Evolutionary conservation across 352 stramenopile genomes (phyloP).

Genomic region (Thraustochytrium sp.): DNA sequence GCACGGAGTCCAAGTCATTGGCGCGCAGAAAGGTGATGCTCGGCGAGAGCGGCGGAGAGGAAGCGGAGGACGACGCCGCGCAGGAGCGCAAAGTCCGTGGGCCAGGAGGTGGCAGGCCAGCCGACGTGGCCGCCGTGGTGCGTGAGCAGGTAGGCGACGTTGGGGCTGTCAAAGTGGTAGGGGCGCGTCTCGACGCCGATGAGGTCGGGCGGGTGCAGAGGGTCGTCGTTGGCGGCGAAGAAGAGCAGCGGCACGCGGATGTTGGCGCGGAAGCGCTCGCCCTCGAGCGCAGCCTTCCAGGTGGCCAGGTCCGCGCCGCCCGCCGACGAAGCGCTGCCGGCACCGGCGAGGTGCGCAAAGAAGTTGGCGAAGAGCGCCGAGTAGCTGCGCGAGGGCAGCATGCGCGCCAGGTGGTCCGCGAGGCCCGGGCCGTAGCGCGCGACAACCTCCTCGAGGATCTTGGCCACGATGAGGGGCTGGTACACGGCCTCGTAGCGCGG

Average conservation of each 20-base stretch:
- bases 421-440: background rate
- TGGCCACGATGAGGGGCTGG: slow-evolving; percentile 29
- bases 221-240: slow-evolving; percentile 7
- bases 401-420: background rate
- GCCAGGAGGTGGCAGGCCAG: background rate
- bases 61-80: background rate
- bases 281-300: slow-evolving; percentile 27
- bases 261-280: background rate
- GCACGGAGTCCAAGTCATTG: too few species aligned
- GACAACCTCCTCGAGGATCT: background rate
- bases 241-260: slow-evolving; percentile 9
- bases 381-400: background rate
- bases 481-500: background rate
- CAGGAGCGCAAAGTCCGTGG: background rate
- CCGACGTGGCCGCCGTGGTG: background rate
- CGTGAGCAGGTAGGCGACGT: slow-evolving; percentile 30
- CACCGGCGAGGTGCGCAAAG: background rate
- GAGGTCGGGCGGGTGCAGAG: slow-evolving; percentile 17
- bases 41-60: background rate
- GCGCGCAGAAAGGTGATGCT: too few species aligned
- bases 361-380: background rate
- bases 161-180: slow-evolving; percentile 2
- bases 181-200: background rate
- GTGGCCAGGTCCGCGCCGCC: background rate
- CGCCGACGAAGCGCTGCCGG: background rate